These are phyloP conservation scores for Quercus lobata DNA, from an alignment of 331 rosid species.

Conservation along the genomic window DNA sequence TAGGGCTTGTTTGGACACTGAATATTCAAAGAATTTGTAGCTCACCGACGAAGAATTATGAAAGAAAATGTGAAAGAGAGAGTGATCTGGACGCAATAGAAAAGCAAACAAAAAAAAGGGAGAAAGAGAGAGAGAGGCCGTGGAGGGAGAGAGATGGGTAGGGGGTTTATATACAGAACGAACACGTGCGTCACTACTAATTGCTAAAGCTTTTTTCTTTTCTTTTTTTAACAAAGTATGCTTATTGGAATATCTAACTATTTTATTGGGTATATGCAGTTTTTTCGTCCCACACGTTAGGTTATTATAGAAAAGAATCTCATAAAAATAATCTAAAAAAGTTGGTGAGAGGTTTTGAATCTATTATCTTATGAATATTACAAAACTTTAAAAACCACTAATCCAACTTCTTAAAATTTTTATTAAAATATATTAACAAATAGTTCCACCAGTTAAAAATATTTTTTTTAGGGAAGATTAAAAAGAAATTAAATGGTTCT, in stretches of 20 bases:
- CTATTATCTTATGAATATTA: too few relatives aligned
- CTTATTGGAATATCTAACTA: rapidly evolving
- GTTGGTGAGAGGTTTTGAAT: rapidly evolving
- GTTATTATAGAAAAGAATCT: rapidly evolving
- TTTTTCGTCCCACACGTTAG: rapidly evolving
- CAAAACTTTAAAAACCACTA: too few relatives aligned
- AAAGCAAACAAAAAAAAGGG: too few relatives aligned
- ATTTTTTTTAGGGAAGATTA: too few relatives aligned
- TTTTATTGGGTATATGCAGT: rapidly evolving
- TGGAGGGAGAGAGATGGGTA: too few relatives aligned
- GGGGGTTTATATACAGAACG: not conserved
- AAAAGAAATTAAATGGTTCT: too few relatives aligned
- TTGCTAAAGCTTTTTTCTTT: too few relatives aligned
- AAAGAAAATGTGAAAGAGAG: not conserved
- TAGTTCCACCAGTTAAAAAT: too few relatives aligned
- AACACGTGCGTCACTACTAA: conserved; percentile 13
- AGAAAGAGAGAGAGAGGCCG: not conserved
- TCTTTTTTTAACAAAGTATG: not conserved
- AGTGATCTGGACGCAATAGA: not conserved
- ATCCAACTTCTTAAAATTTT: too few relatives aligned
- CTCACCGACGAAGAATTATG: not conserved
- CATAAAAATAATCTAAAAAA: rapidly evolving
- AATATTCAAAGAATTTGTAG: too few relatives aligned
- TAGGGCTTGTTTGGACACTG: not conserved
- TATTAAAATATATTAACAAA: too few relatives aligned